Base-by-base conservation (phyloP, 768 basidiomycete genomes). In the Hygrophorus pudorinus region DNA sequence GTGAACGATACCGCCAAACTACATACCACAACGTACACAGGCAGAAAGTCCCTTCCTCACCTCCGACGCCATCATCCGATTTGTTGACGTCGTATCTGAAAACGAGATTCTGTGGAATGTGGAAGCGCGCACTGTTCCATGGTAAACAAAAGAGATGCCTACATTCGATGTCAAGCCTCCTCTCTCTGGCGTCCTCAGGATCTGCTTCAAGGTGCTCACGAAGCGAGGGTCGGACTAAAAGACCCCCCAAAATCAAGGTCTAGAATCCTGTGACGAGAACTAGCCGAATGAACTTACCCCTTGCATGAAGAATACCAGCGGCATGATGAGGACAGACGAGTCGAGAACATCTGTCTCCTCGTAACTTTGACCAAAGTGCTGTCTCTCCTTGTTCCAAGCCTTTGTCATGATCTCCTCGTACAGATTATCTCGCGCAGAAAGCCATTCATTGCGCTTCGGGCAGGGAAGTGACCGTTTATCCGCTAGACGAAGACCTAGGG, bases 391-490 rank as follows among this genome's bases (percentile, higher is more conserved):
- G 62, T 93, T 86, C 84, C 85, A 96, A 0, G 88, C 86, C 56
- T 83, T 85, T 20, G 73, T 59, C 85, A 92, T 90, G 51, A 98
- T 85, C 50, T 96, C 84, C 59, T 98, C 94, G 60, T 97, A 99
- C 5, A 98, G 63, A 4, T 68, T 61, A 54, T 98, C 93, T 14
- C 93, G 77, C 2, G 81, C 76, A 1, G 63, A 66, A 13, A 81
- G 59, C 93, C 93, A 96, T 43, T 76, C 70, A 34, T 58, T 58
- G 13, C 83, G 76, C 11, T 72, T 72, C 0, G 84, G 85, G 57
- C 85, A 88, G 5, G 94, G 94, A 2, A 99, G 70, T 1, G 88
- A 91, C 13, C 94, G 79, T 63, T 99, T 99, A 29, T 97, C 93
- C 2, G 92, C 89, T 17, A 99, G 73, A 8, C 94, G 85, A 4